These are phyloP conservation scores for Chlorociboria aeruginascens DNA, from an alignment of 495 filamentous ascomycete genomes.

Conservation along the genomic window DNA sequence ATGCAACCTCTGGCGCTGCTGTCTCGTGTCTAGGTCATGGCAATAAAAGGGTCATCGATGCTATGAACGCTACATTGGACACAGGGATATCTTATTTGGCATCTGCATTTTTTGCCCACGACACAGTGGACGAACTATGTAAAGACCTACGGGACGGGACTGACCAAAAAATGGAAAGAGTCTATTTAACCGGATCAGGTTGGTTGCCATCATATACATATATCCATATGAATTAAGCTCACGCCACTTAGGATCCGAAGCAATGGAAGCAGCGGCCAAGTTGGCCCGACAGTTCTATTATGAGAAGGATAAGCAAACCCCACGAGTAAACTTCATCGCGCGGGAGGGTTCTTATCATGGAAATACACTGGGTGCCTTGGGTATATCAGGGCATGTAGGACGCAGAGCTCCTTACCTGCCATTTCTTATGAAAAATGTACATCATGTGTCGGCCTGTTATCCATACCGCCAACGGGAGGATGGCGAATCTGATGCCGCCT, in stretches of 20 bases:
- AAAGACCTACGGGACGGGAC: slow-evolving; percentile 32
- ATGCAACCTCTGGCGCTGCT: slow-evolving; percentile 44
- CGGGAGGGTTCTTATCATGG: slow-evolving; percentile 66
- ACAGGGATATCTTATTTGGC: slow-evolving; percentile 29
- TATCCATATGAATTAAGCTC: neutral
- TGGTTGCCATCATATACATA: slow-evolving; percentile 11
- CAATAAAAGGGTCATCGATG: slow-evolving; percentile 28
- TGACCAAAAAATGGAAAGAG: slow-evolving; percentile 30
- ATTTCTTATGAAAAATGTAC: slow-evolving; percentile 47
- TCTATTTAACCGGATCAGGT: slow-evolving; percentile 49
- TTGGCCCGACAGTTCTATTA: slow-evolving; percentile 50
- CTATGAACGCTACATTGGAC: slow-evolving; percentile 25
- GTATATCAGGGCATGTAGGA: slow-evolving; percentile 48
- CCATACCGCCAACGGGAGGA: slow-evolving; percentile 43
- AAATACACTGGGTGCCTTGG: slow-evolving; percentile 54
- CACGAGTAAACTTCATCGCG: slow-evolving; percentile 47
- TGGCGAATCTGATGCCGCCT: slow-evolving; percentile 33
- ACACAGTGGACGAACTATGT: slow-evolving; percentile 28
- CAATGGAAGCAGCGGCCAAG: slow-evolving; percentile 54
- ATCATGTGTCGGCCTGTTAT: slow-evolving; percentile 59
- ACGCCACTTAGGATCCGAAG: slow-evolving; percentile 42
- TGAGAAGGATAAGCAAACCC: slow-evolving; percentile 35
- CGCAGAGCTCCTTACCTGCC: slow-evolving; percentile 56
- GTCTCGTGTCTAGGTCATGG: slow-evolving; percentile 41
- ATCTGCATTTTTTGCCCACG: slow-evolving; percentile 32